Evolutionary conservation across 495 filamentous ascomycete genomes (phyloP).

Genomic region (Penicillium manginii): DNA sequence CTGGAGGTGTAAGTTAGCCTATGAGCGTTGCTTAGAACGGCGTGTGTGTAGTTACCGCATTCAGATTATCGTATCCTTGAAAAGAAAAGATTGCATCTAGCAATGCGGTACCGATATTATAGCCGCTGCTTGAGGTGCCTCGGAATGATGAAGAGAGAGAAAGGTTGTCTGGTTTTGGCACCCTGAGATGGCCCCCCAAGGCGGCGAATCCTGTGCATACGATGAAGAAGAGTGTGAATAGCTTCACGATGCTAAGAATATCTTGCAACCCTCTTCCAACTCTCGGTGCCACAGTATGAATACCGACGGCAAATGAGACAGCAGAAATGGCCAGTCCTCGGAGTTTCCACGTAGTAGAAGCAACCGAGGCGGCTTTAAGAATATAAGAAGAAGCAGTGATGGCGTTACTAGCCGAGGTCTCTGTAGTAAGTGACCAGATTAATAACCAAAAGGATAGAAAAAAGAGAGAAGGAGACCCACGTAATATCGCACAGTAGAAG

Average conservation of each 20-base stretch:
- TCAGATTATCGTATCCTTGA: constrained; percentile 32
- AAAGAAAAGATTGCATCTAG: constrained; percentile 35
- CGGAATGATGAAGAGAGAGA: constrained; percentile 25
- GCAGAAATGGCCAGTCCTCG: constrained; percentile 39
- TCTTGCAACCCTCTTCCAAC: constrained; percentile 38
- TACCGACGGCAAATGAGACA: constrained; percentile 30
- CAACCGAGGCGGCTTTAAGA: constrained; percentile 25
- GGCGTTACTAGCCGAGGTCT: constrained; percentile 34
- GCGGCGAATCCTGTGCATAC: constrained; percentile 46
- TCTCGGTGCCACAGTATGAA: constrained; percentile 32
- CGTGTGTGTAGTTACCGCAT: constrained; percentile 13
- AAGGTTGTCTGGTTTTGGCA: constrained; percentile 28
- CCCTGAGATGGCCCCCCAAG: constrained; percentile 31
- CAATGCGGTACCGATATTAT: constrained; percentile 32
- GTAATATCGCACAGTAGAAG: constrained; percentile 32
- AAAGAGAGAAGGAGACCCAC: constrained; percentile 9
- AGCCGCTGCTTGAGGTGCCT: constrained; percentile 33
- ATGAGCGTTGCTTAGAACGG: neutral
- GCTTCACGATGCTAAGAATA: constrained; percentile 40
- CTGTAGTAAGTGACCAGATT: neutral
- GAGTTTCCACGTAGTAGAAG: constrained; percentile 32
- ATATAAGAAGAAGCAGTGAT: constrained; percentile 30
- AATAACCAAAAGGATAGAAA: neutral
- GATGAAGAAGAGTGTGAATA: constrained; percentile 46
- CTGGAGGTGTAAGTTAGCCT: constrained; percentile 39